Percentiles rank a stretch among this genome's conserved stretches.
Evolutionary conservation across 768 basidiomycete species (phyloP).

Genomic region (Lactarius pseudohatsudake): DNA sequence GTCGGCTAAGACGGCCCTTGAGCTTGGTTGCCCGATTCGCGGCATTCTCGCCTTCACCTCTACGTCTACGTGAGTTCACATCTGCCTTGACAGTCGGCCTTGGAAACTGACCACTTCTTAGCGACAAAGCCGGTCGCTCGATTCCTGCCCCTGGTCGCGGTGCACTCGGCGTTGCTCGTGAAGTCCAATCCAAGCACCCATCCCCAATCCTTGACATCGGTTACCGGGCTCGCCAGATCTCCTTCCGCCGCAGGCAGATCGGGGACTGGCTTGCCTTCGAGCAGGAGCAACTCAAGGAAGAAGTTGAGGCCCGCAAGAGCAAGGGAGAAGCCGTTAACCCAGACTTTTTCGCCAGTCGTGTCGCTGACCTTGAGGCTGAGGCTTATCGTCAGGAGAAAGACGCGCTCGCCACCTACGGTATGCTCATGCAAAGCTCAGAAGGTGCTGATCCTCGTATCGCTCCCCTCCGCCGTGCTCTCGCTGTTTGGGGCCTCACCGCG

Average conservation of each 20-base stretch:
- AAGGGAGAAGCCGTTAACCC: conserved; percentile 54
- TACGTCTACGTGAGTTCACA: conserved; percentile 77
- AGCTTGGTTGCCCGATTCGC: conserved; percentile 91
- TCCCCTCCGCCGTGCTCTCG: conserved; percentile 92
- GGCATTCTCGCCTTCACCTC: conserved; percentile 95
- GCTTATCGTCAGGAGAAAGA: conserved; percentile 91
- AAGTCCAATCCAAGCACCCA: conserved; percentile 77
- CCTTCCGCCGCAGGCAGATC: conserved; percentile 94
- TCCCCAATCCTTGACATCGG: conserved; percentile 77
- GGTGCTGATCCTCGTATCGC: conserved; percentile 82
- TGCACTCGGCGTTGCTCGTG: conserved; percentile 83
- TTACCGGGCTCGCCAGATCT: conserved; percentile 91
- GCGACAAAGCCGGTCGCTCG: conserved; percentile 98
- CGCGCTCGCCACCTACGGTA: conserved; percentile 89
- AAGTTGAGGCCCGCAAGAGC: conserved; percentile 61
- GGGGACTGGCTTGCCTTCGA: conserved; percentile 93
- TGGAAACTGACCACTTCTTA: conserved; percentile 35
- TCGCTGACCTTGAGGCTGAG: conserved; percentile 86
- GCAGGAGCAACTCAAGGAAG: conserved; percentile 78
- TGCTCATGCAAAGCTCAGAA: conserved; percentile 58
- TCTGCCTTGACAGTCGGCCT: not conserved
- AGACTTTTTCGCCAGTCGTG: conserved; percentile 71
- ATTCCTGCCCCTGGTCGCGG: conserved; percentile 97
- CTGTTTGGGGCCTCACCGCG: conserved; percentile 92
- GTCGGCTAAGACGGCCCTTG: conserved; percentile 93